Conservation (phyloP, 768 basidiomycete genomes). For the Tulasnella sp. region DNA sequence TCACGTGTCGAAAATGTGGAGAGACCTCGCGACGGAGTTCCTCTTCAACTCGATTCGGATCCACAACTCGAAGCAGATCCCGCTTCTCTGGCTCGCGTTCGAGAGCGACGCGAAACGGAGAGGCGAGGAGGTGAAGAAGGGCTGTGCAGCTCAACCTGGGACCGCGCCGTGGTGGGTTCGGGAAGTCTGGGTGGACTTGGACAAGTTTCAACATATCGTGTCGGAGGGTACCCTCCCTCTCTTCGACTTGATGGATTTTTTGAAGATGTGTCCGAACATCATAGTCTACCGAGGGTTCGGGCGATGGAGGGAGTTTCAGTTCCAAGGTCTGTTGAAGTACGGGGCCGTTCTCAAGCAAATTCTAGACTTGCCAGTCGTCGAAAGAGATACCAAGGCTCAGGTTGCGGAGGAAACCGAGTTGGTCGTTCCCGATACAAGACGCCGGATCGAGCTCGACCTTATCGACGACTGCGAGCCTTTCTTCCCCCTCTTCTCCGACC, state of each 20-base stretch:
- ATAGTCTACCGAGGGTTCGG: neutral
- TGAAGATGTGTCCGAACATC: neutral
- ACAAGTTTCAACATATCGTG: neutral
- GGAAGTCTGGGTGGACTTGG: neutral
- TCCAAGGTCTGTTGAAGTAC: neutral
- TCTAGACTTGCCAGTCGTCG: neutral
- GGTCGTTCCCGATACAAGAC: neutral
- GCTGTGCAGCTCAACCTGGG: neutral
- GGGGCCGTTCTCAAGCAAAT: neutral
- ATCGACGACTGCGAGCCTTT: neutral
- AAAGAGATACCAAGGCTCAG: neutral
- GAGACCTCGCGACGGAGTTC: neutral
- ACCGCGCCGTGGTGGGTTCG: neutral
- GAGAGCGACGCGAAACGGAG: neutral
- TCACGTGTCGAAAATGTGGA: neutral
- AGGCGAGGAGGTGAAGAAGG: neutral
- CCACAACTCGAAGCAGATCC: neutral
- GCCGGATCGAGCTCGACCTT: neutral
- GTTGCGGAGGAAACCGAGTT: neutral
- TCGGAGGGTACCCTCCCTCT: neutral
- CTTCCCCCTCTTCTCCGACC: neutral
- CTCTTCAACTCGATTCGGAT: neutral
- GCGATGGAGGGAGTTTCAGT: neutral
- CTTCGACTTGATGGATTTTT: neutral
- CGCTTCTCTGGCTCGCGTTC: neutral